Conservation (phyloP, 129 eudicot genomes). For the Flaveria brownii region DNA sequence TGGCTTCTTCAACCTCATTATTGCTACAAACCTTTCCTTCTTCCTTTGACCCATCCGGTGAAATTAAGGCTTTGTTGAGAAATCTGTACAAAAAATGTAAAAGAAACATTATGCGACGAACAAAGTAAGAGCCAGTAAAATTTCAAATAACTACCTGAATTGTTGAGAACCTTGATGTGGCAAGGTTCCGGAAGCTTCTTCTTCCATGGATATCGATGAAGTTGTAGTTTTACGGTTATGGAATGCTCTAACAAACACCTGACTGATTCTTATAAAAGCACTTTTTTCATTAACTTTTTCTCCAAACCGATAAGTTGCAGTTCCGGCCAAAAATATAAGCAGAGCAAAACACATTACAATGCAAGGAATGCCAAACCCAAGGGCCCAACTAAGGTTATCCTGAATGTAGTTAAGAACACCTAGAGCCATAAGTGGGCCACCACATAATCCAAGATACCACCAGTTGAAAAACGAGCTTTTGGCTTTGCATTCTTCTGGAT, state of each 20-base stretch:
- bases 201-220: slow-evolving; percentile 36
- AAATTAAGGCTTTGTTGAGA: slow-evolving; percentile 55
- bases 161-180: slow-evolving; percentile 50
- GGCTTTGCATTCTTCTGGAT: slow-evolving; percentile 53
- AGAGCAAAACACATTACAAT: slow-evolving; percentile 48
- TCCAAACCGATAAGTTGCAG: slow-evolving; percentile 45
- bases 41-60: slow-evolving; percentile 39
- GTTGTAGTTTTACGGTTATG: slow-evolving; percentile 36
- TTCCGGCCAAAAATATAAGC: slow-evolving; percentile 51
- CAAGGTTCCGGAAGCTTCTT: slow-evolving; percentile 43
- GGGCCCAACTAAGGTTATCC: slow-evolving; percentile 63
- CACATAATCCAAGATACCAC: slow-evolving; percentile 57
- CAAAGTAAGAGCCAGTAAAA: not conserved
- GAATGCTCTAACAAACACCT: slow-evolving; percentile 48
- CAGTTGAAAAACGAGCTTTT: slow-evolving; percentile 79
- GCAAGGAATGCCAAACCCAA: slow-evolving; percentile 75
- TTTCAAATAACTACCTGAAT: slow-evolving; percentile 30
- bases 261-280: slow-evolving; percentile 44
- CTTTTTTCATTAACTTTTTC: slow-evolving; percentile 44
- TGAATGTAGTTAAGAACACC: slow-evolving; percentile 55
- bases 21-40: slow-evolving; percentile 31
- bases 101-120: not conserved
- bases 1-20: slow-evolving; percentile 52
- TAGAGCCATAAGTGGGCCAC: slow-evolving; percentile 42
- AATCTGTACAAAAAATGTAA: slow-evolving; percentile 28